Evolutionary conservation across 805 yeast genomes (phyloP), one percentile per base, ranked within the genome.

Genomic region (Metschnikowia vanudenii): DNA sequence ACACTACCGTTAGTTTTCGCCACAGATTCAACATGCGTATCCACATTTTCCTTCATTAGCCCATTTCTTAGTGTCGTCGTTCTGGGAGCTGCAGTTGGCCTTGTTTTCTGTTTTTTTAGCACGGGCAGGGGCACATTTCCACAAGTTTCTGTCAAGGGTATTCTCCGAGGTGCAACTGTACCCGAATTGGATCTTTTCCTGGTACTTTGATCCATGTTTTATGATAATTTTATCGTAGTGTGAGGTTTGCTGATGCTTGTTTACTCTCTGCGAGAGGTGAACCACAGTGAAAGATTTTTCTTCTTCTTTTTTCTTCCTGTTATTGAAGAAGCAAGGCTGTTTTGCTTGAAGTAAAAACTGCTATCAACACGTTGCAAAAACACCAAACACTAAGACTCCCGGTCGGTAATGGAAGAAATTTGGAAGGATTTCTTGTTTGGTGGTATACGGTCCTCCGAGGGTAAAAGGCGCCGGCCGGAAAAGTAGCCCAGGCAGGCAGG

Each of bases 131-230:
- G 75, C 17, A 71, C 56, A 48, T 72, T 72, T 31, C 65, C 61
- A 49, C 62, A 63, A 10, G 77, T 65, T 53, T 71, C 75, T 50
- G 68, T 65, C 53, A 72, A 62, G 3, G 77, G 76, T 24, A 60
- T 55, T 42, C 74, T 48, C 37, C 47, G 45, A 9, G 31, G 16
- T 13, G 30, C 17, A 19, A 36, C 10, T 3, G 30, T 14, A 13
- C 30, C 41, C 13, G 45, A 19, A 16, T 41, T 41, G n/a, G 49
- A 22, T 26, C 49, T 22, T 41, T 45, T 45, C 29, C 42, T 45
- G 44, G 37, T 22, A 13, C 19, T 41, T 14, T 24, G 38, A 32
- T 31, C 46, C 49, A 46, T 41, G 4, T 24, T 31, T 11, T 16
- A 11, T n/a, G 14, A 20, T 5, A 10, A 8, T n/a, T n/a, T 14